phyloP scores from a whole-genome alignment of 352 stramenopile species.

The Phytophthora syringae region DNA sequence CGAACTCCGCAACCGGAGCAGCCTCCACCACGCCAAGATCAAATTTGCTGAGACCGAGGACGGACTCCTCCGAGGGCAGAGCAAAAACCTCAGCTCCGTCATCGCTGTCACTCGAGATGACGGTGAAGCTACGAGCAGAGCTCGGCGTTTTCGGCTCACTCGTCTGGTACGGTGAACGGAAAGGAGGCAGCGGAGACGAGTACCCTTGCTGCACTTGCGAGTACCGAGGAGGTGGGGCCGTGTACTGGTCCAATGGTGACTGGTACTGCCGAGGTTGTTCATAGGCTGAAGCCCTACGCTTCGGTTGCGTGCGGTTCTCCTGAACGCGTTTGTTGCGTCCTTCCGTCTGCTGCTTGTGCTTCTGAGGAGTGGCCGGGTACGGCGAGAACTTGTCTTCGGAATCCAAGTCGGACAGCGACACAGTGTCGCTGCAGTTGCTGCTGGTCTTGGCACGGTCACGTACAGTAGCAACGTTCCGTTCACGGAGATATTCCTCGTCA shows the following conservation, averaged over 20 bases:
- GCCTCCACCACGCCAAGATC: constrained; percentile 40
- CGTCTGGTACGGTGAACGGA: constrained; percentile 34
- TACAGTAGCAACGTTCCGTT: constrained; percentile 13
- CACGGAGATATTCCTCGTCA: constrained; percentile 41
- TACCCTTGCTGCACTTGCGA: constrained; percentile 1
- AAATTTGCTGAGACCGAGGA: constrained; percentile 46
- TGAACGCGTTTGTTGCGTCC: constrained; percentile 41
- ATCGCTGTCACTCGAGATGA: constrained; percentile 41
- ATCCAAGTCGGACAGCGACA: constrained; percentile 42
- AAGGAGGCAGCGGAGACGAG: constrained; percentile 23
- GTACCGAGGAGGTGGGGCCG: constrained; percentile 12
- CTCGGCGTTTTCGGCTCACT: constrained; percentile 24
- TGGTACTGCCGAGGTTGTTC: constrained; percentile 17
- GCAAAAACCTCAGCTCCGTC: constrained; percentile 26
- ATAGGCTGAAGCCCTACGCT: constrained; percentile 7
- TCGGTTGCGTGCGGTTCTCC: constrained; percentile 34
- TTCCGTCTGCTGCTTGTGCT: constrained; percentile 37
- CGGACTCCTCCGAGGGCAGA: constrained; percentile 21
- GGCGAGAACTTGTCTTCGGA: constrained; percentile 45
- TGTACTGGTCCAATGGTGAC: constrained; percentile 36
- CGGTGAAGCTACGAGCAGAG: constrained; percentile 28
- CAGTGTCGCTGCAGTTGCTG: constrained; percentile 25
- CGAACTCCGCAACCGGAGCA: constrained; percentile 22
- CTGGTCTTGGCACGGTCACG: constrained; percentile 22
- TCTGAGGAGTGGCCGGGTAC: constrained; percentile 31